phyloP scores from a whole-genome alignment of 371 early-diverging fungal species.

The Mortierella sp. region DNA sequence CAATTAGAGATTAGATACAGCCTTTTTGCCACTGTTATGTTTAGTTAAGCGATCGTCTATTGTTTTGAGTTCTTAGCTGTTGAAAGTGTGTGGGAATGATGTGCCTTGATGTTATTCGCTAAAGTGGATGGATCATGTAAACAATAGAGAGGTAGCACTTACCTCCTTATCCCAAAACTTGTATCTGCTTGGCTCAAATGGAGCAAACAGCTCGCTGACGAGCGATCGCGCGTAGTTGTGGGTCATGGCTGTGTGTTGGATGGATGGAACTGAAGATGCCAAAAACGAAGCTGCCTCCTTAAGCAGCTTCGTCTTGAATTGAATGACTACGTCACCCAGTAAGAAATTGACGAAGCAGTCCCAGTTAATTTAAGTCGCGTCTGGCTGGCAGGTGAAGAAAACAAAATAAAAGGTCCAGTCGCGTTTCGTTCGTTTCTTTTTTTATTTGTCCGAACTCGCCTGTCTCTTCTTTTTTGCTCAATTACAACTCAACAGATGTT shows the following conservation, averaged over 20 bases:
- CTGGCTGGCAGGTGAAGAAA: background rate
- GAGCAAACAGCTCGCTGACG: slow-evolving; percentile 52
- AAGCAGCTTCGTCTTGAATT: too few relatives aligned
- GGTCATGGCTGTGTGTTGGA: slow-evolving; percentile 19
- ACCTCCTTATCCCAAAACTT: slow-evolving; percentile 59
- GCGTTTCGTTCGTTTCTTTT: background rate
- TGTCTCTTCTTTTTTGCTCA: background rate
- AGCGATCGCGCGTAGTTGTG: slow-evolving; percentile 41
- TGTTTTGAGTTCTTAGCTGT: background rate
- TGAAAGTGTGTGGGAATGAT: too few relatives aligned
- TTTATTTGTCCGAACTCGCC: background rate
- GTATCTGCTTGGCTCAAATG: slow-evolving; percentile 53
- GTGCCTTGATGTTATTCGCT: background rate
- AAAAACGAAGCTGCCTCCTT: background rate
- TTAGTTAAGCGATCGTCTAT: background rate
- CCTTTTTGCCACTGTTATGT: background rate
- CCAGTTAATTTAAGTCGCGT: slow-evolving; percentile 7
- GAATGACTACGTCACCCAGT: background rate
- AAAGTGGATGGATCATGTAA: background rate
- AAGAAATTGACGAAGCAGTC: background rate
- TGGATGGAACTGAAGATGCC: background rate
- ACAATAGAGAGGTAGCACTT: background rate
- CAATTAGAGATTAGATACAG: background rate
- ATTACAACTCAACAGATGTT: slow-evolving; percentile 28
- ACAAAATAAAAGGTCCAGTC: background rate